Evolutionary conservation across 495 filamentous ascomycete genomes (phyloP).

Genomic region (Aspergillus steynii): DNA sequence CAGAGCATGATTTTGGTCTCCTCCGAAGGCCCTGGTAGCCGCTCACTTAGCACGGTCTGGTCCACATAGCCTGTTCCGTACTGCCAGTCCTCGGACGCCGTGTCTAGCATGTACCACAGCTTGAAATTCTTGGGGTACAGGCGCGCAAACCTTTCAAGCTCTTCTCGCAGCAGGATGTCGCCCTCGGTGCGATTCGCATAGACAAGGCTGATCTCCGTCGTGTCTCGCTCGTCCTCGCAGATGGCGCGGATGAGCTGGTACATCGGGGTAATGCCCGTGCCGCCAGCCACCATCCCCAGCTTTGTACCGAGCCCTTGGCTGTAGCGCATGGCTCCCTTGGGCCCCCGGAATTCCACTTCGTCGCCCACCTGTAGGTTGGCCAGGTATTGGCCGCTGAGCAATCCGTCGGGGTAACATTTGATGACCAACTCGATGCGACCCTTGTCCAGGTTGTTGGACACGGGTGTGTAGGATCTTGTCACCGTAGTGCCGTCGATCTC

Average conservation of each 20-base stretch:
- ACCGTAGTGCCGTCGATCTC: conserved; percentile 41
- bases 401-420: conserved; percentile 49
- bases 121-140: conserved; percentile 40
- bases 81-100: conserved; percentile 27
- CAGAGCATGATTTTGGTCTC: conserved; percentile 42
- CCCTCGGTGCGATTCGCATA: conserved; percentile 44
- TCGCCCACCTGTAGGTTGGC: conserved; percentile 42
- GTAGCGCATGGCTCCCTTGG: conserved; percentile 52
- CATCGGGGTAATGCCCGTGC: conserved; percentile 59
- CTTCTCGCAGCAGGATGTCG: conserved; percentile 42
- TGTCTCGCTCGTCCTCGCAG: conserved; percentile 48
- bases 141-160: conserved; percentile 49
- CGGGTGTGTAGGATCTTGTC: conserved; percentile 51
- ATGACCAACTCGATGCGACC: conserved; percentile 50
- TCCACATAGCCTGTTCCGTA: conserved; percentile 26
- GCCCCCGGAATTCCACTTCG: conserved; percentile 47
- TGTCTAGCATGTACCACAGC: conserved; percentile 45
- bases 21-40: conserved; percentile 22
- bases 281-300: conserved; percentile 54
- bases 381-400: conserved; percentile 49
- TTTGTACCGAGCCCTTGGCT: conserved; percentile 25
- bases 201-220: conserved; percentile 47
- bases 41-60: conserved; percentile 24
- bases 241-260: conserved; percentile 56
- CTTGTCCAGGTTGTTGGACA: conserved; percentile 51